Evolutionary conservation across 2,329 filamentous ascomycete species (phyloP), one percentile per base, ranked within the genome.

Genomic region (Aspergillus sp.): DNA sequence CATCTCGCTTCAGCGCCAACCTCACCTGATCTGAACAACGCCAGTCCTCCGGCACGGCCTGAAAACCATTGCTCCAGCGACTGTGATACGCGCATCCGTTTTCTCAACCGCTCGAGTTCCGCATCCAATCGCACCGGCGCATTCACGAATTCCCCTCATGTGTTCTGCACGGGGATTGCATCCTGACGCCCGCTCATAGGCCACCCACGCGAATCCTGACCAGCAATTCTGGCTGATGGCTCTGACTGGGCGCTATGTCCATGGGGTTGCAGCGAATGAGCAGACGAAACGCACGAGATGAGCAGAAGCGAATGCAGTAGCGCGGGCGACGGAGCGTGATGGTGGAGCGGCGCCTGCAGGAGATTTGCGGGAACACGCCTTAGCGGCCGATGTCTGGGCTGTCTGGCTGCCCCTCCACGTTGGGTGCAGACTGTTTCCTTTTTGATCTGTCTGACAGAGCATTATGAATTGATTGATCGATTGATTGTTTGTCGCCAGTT

Each of bases 131-230:
- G 51, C 41, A 21, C 32, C n/a, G 9, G 19, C 14, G 29, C 23
- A 42, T 17, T 19, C 34, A 42, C 17, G 20, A 17, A 51, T 23
- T 16, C 46, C 40, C 50, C 52, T 53, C 57, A 52, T 49, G 50
- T 47, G 49, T 58, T 61, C 57, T 57, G 59, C 60, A 61, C 44
- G 44, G 4, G 50, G 53, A 59, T 61, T 59, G 58, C 55, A 29
- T 23, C 40, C 17, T 50, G 25, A 19, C 10, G 21, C 16, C 31
- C 6, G 19, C 9, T 41, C 32, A 34, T 36, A 47, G 31, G 45
- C 10, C 32, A 43, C 21, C 32, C 20, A 32, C 38, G n/a, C 32
- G 14, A 14, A n/a, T 29, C 41, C 10, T 11, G 29, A 43, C 19
- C n/a, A 34, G 19, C 19, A 36, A 43, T 23, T 20, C 40, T 19